Percentiles rank a stretch among this genome's conserved stretches.
phyloP scores from a whole-genome alignment of 805 yeast species.

The Spathaspora boniae region DNA sequence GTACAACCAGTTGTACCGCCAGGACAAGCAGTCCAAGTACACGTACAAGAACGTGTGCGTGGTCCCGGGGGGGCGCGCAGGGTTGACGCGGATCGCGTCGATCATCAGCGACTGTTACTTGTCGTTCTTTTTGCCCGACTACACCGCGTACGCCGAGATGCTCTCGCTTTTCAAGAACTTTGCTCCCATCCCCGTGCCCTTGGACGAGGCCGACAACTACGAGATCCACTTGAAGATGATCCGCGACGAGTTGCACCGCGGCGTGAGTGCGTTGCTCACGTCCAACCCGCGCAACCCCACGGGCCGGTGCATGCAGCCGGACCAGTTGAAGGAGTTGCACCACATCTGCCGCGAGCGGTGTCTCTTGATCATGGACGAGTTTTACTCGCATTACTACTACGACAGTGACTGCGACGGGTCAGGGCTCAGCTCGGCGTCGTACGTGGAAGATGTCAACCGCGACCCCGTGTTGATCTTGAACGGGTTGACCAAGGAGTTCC shows the following conservation, averaged over 20 bases:
- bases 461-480: slow-evolving; percentile 60
- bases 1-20: slow-evolving; percentile 53
- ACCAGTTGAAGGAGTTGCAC: slow-evolving; percentile 47
- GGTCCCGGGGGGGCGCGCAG: slow-evolving; percentile 66
- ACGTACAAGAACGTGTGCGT: slow-evolving; percentile 59
- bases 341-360: slow-evolving; percentile 51
- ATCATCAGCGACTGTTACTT: slow-evolving; percentile 56
- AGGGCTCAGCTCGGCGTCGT: slow-evolving; percentile 48
- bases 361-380: slow-evolving; percentile 61
- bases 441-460: slow-evolving; percentile 50
- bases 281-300: slow-evolving; percentile 66
- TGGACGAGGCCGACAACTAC: slow-evolving; percentile 54
- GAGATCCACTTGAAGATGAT: slow-evolving; percentile 51
- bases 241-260: slow-evolving; percentile 50
- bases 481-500: slow-evolving; percentile 58
- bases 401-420: slow-evolving; percentile 52
- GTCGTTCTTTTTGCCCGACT: slow-evolving; percentile 59
- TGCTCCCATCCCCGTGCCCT: slow-evolving; percentile 61
- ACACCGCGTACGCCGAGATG: slow-evolving; percentile 66
- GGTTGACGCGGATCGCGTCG: slow-evolving; percentile 59
- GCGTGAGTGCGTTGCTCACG: slow-evolving; percentile 55
- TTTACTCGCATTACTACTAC: slow-evolving; percentile 57
- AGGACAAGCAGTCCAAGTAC: slow-evolving; percentile 47
- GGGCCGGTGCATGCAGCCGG: slow-evolving; percentile 48
- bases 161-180: slow-evolving; percentile 58